A percentile compares a stretch with the other conserved stretches of the same genome.
phyloP scores from a whole-genome alignment of 2,329 filamentous ascomycete species.

The Teratosphaeria gauchensis region DNA sequence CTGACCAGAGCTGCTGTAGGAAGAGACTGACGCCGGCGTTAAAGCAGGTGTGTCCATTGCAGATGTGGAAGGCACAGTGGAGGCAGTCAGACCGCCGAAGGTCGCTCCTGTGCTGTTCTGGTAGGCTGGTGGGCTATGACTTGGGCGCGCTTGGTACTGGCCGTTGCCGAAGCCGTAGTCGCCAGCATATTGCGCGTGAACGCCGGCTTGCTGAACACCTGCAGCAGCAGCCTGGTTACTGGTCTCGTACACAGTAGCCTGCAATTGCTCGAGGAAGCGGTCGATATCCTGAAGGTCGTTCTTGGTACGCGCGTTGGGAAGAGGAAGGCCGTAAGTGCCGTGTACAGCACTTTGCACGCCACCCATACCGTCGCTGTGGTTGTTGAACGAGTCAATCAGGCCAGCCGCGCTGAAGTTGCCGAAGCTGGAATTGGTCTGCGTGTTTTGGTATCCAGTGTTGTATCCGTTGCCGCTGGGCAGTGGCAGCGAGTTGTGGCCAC shows the following conservation, averaged over 20 bases:
- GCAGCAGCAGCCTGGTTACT: constrained; percentile 64
- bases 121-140: constrained; percentile 45
- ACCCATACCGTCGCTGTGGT: constrained; percentile 34
- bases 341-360: constrained; percentile 45
- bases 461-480: constrained; percentile 28
- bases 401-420: constrained; percentile 22
- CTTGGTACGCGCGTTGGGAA: constrained; percentile 87
- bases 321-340: constrained; percentile 77
- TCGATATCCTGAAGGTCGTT: constrained; percentile 90
- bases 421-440: constrained; percentile 11
- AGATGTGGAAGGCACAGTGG: constrained; percentile 31
- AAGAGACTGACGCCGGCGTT: constrained; percentile 65
- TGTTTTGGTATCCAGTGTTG: constrained; percentile 29
- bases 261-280: constrained; percentile 89
- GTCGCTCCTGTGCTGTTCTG: constrained; percentile 15
- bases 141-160: constrained; percentile 43
- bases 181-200: constrained; percentile 46
- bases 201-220: constrained; percentile 64
- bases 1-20: constrained; percentile 63
- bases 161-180: constrained; percentile 43
- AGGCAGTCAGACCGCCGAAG: constrained; percentile 27
- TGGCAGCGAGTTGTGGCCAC: constrained; percentile 53
- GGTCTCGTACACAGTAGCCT: constrained; percentile 91
- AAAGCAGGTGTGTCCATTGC: constrained; percentile 60
- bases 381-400: constrained; percentile 27